These are phyloP conservation scores for Pythium guiyangense DNA, from an alignment of 352 stramenopile species.

Conservation along the genomic window DNA sequence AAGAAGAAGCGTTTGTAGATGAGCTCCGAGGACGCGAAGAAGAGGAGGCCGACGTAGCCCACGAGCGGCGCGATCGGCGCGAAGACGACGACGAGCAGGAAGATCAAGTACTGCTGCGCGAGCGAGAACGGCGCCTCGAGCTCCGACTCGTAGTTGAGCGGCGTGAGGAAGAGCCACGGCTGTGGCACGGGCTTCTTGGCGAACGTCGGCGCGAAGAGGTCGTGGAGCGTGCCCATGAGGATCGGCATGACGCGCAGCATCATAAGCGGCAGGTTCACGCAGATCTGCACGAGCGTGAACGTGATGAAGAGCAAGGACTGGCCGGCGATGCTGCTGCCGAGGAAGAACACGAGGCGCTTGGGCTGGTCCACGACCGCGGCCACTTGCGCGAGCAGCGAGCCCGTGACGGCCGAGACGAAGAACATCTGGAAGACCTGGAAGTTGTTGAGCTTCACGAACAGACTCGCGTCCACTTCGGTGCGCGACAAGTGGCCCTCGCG, in stretches of 20 bases:
- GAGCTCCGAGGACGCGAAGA: slow-evolving; percentile 62
- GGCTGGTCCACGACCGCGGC: slow-evolving; percentile 60
- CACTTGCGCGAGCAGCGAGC: slow-evolving; percentile 56
- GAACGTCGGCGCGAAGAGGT: slow-evolving; percentile 45
- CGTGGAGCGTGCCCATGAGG: slow-evolving; percentile 36
- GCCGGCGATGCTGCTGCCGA: slow-evolving; percentile 63
- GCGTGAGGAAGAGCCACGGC: slow-evolving; percentile 52
- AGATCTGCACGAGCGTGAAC: slow-evolving; percentile 73
- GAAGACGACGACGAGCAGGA: slow-evolving; percentile 71
- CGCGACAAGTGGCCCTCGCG: slow-evolving; percentile 64
- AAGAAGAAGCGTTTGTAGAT: slow-evolving; percentile 69
- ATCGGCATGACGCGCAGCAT: slow-evolving; percentile 54
- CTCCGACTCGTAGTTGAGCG: slow-evolving; percentile 44
- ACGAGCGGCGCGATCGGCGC: slow-evolving; percentile 70
- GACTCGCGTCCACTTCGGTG: slow-evolving; percentile 59
- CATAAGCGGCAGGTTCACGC: slow-evolving; percentile 53
- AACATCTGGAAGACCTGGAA: slow-evolving; percentile 84
- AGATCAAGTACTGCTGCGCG: slow-evolving; percentile 66
- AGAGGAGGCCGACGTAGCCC: slow-evolving; percentile 50
- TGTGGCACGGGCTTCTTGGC: slow-evolving; percentile 34
- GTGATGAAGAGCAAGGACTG: slow-evolving; percentile 82
- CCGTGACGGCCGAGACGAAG: slow-evolving; percentile 67
- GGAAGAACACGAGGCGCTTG: slow-evolving; percentile 52
- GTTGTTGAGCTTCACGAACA: slow-evolving; percentile 73
- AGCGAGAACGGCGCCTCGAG: slow-evolving; percentile 57